A percentile compares a stretch with the other conserved stretches of the same genome.
These are phyloP conservation scores for Linnemannia schmuckeri DNA, from an alignment of 192 early-diverging fungal species.

Conservation along the genomic window DNA sequence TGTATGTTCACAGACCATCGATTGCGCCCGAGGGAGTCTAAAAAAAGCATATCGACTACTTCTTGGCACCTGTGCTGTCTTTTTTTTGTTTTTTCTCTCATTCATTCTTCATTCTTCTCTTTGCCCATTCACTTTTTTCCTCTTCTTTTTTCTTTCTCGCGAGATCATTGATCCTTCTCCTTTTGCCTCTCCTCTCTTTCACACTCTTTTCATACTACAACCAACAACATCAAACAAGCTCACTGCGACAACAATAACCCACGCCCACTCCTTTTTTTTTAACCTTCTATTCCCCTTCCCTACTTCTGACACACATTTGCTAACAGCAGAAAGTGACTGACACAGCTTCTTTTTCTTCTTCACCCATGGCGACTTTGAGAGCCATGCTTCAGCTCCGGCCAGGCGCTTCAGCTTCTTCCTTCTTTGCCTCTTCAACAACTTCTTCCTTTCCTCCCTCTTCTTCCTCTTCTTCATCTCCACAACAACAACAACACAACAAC, in stretches of 20 bases:
- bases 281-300: not conserved
- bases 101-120: not conserved
- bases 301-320: not conserved
- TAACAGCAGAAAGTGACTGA: too few species aligned
- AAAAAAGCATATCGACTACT: not conserved
- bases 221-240: too few species aligned
- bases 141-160: not conserved
- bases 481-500: not conserved
- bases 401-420: constrained; percentile 10
- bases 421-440: not conserved
- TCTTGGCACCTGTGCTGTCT: constrained; percentile 6
- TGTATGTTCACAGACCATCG: too few species aligned
- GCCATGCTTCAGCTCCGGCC: constrained; percentile 53
- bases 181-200: not conserved
- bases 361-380: constrained; percentile 35
- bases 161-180: not conserved
- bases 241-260: not conserved
- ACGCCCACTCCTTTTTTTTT: not conserved
- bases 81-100: not conserved
- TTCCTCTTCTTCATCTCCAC: not conserved
- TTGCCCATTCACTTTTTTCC: not conserved
- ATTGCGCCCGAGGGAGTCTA: not conserved
- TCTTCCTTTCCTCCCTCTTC: not conserved
- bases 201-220: not conserved
- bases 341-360: not conserved